Percentiles rank a stretch among this genome's conserved stretches.
phyloP scores from a whole-genome alignment of 2,329 filamentous ascomycete genomes.

The Mollisia scopiformis region DNA sequence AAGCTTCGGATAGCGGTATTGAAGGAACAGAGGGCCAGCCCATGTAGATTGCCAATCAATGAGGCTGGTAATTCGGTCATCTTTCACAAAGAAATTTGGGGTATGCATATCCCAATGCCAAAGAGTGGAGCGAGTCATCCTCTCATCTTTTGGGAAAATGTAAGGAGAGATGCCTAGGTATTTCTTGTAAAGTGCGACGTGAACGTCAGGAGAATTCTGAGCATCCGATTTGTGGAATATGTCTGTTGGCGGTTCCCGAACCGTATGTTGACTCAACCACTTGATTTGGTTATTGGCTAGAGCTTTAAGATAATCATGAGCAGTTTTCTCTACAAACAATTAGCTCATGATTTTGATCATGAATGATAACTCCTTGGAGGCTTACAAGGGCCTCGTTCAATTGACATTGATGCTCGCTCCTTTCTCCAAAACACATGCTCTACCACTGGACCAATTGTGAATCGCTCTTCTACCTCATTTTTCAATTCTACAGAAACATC shows the following conservation, averaged over 20 bases:
- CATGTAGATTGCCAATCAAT: constrained; percentile 41
- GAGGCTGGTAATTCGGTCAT: constrained; percentile 39
- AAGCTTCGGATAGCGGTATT: constrained; percentile 32
- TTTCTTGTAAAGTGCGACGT: constrained; percentile 39
- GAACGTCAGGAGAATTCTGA: constrained; percentile 35
- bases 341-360: constrained; percentile 9
- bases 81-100: constrained; percentile 43
- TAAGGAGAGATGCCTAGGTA: constrained; percentile 37
- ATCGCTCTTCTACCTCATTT: constrained; percentile 35
- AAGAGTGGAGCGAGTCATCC: constrained; percentile 35
- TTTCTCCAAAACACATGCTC: constrained; percentile 40
- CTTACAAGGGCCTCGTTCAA: constrained; percentile 46
- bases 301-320: constrained; percentile 37
- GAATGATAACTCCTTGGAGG: constrained; percentile 11
- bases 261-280: constrained; percentile 38
- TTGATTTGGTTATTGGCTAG: constrained; percentile 39
- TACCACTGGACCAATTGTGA: constrained; percentile 42
- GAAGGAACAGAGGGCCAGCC: constrained; percentile 24
- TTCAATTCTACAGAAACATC: constrained; percentile 36
- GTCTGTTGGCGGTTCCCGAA: constrained; percentile 27
- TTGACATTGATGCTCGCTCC: constrained; percentile 37
- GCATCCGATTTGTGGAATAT: constrained; percentile 28
- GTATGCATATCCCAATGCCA: constrained; percentile 44
- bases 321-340: constrained; percentile 36
- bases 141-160: constrained; percentile 34